Evolutionary conservation across 1,139 yeast species (phyloP).

Genomic region (Taphrina sp.): DNA sequence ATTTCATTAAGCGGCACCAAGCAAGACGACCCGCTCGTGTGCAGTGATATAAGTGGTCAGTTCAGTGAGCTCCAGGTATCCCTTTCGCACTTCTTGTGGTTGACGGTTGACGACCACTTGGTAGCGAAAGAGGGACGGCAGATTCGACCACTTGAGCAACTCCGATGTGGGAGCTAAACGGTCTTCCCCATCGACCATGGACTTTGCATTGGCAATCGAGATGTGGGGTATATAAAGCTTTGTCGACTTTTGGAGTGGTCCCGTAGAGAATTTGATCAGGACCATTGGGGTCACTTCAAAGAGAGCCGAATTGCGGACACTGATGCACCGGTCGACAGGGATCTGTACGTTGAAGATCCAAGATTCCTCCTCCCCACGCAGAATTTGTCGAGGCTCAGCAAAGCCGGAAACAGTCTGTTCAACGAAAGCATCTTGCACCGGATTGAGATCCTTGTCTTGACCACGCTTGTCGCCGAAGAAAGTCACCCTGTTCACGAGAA

Average conservation of each 20-base stretch:
- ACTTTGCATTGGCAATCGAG: slow-evolving; percentile 10
- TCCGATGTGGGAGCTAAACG: slow-evolving; percentile 19
- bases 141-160: slow-evolving; percentile 7
- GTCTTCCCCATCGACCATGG: slow-evolving; percentile 7
- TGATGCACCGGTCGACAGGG: slow-evolving; percentile 18
- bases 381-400: slow-evolving; percentile 14
- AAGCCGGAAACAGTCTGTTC: slow-evolving; percentile 8
- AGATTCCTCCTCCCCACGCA: slow-evolving; percentile 12
- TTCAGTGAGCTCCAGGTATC: slow-evolving; percentile 10
- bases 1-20: too few relatives aligned
- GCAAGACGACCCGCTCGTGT: slow-evolving; percentile 41
- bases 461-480: slow-evolving; percentile 28
- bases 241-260: slow-evolving; percentile 18
- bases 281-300: slow-evolving; percentile 30
- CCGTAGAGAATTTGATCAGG: slow-evolving; percentile 23
- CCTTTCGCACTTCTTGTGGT: slow-evolving; percentile 6
- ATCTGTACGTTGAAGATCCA: slow-evolving; percentile 20
- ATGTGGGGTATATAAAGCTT: slow-evolving; percentile 14
- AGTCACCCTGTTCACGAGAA: slow-evolving; percentile 23
- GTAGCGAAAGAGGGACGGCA: slow-evolving; percentile 12
- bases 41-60: slow-evolving; percentile 23
- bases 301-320: slow-evolving; percentile 28
- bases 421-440: slow-evolving; percentile 6
- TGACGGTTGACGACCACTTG: slow-evolving; percentile 7
- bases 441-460: slow-evolving; percentile 7